Base-by-base conservation (phyloP, 1,284 basidiomycete species). In the Porodaedalea pini region DNA sequence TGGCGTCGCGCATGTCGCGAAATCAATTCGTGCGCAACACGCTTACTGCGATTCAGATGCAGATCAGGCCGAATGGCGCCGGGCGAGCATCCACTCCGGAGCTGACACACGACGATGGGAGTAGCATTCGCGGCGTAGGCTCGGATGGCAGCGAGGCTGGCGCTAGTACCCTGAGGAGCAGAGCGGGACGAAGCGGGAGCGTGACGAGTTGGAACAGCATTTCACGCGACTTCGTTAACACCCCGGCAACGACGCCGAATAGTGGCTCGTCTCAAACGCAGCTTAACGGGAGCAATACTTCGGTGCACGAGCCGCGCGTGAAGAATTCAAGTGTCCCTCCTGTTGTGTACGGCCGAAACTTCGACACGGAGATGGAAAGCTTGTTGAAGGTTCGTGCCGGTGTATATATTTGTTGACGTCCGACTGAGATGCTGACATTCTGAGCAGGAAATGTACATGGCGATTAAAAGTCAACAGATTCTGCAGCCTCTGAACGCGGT, bases 11-110 rank as follows among this genome's bases (percentile, higher is more conserved):
- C 62, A 99, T 99, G 97, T 95, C 94, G 3, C 81, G 90, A n/a
- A 81, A 70, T 52, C 94, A 99, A 67, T 99, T 99, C 70, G 85
- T 98, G 2, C 82, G 86, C 41, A 98, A 99, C 71, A 96, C 95
- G 0, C 79, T 98, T 69, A 75, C 83, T 3, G 90, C 93, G 0
- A 90, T 98, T 59, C 88, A 86, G 64, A 83, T 80, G 69, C 88
- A 92, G 63, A 68, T 86, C 34, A 81, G 84, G 58, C 80, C 58
- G 11, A 72, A 72, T 43, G 73, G 74, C 32, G 67, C 74, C 7
- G 69, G 72, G 7, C 71, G 73, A 44, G 67, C 71, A 3, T 79
- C 83, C 4, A 83, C 83, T 13, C 78, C 82, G 7, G 88, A 92
- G 61, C 72, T 87, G 4, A 78, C 82, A 11, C 77, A 79, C 44